Base-by-base conservation (phyloP, 148 eudicot species). In the Silene latifolia region DNA sequence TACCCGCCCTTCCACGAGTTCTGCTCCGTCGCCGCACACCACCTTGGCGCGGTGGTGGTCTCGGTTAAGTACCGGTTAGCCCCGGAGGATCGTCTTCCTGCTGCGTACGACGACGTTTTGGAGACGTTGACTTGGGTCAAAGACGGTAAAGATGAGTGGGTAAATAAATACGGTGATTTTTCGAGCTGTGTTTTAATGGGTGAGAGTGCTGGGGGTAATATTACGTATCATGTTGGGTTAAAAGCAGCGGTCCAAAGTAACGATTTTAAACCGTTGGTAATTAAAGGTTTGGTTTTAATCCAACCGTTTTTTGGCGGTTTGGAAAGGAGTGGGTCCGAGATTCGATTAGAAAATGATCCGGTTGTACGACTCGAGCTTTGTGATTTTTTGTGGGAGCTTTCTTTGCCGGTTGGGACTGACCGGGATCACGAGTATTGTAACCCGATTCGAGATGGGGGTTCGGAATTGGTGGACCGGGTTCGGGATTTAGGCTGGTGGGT, bases 371-470 rank as follows among this genome's bases (percentile, higher is more conserved):
- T 87, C 10, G 68, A 53, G 7, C 73, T 75, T 0, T 76, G 25
- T 44, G 91, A 89, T 57, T 47, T 84, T 11, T 48, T 84, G 51
- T 89, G 93, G 93, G 86, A 87, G 0, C 68, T 89, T n/a, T 68
- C 81, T 0, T 77, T 89, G 77, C 89, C 93, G 0, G 17, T 32
- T 0, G 87, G 88, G 9, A 80, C 80, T 12, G 79, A 82, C 29
- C 78, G 91, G 12, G 81, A 73, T 46, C 88, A 89, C 64, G 77
- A 58, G 78, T 82, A 77, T 72, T 82, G 78, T 24, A 59, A 83
- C 63, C 83, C 80, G 19, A 8, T 20, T 67, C 23, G 0, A 7
- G 68, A 25, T 23, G 75, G 68, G 11, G 71, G 77, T 2, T 67
- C 70, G 13, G 20, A 13, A 7, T 23, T 25, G 4, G 44, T 75